Base-by-base conservation (phyloP, 179 eudicot genomes). In the Patellifolia procumbens region DNA sequence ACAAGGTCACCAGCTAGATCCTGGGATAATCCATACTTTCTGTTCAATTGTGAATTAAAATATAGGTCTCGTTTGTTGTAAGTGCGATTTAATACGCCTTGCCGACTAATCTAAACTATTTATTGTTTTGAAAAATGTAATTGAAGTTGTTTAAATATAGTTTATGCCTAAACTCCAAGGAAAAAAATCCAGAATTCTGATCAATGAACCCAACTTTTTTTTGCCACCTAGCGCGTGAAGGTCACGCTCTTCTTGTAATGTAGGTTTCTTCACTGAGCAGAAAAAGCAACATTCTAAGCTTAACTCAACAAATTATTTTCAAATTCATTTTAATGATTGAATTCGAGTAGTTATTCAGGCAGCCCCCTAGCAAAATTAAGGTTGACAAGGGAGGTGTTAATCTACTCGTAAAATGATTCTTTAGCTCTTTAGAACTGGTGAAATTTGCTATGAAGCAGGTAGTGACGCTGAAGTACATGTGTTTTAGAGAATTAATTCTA, bases 391-490 rank as follows among this genome's bases (percentile, higher is more conserved):
- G 79, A 64, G 83, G 86, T 65, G 86, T 83, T 83, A 48, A 17
- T 70, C 86, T 80, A 72, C 83, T 83, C 86, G 77, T 51, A 83
- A 11, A 83, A 19, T 39, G 1, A 80, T 35, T 37, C 60, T 77
- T 83, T 48, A 39, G 86, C 73, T 77, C 86, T 83, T 83, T 83
- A 83, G 86, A 83, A 12, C 53, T 74, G 83, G 81, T 77, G 86
- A 83, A 79, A 73, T 74, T 2, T 2, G 28, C 68, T 0, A 28
- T 83, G 86, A 83, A 10, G 81, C 74, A 2, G 76, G 58, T 83
- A 83, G 86, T 83, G 80, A 83, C 68, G 68, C 81, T 70, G 2
- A 77, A 32, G 63, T 48, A 77, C 16, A 77, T 58, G 28, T 10
- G 2, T 24, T 66, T 37, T 37, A 6, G 42, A n/a, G n/a, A n/a